A percentile compares a stretch with the other conserved stretches of the same genome.
Conservation (phyloP, 192 early-diverging fungal species). For the Coemansia sp. region DNA sequence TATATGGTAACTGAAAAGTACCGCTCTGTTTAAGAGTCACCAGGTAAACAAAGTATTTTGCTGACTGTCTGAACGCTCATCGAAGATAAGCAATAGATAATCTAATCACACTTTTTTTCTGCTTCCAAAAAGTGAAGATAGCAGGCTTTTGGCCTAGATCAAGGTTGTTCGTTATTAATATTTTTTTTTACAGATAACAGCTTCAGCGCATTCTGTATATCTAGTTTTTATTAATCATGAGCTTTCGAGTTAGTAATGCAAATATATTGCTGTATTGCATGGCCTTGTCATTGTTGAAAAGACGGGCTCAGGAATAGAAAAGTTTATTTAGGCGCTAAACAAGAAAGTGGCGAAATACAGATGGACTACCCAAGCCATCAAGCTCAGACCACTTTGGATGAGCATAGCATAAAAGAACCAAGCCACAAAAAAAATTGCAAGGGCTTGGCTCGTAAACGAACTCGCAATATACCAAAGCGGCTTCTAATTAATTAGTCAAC, state of each 20-base stretch:
- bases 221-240: background rate
- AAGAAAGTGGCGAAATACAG: background rate
- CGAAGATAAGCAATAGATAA: background rate
- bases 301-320: background rate
- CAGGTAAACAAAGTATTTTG: background rate
- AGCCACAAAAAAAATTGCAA: background rate
- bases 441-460: background rate
- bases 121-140: background rate
- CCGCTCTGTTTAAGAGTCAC: background rate
- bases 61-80: background rate
- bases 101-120: background rate
- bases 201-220: background rate
- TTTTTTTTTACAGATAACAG: background rate
- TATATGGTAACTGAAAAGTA: background rate
- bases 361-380: background rate
- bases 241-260: background rate
- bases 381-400: background rate
- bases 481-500: conserved; percentile 8
- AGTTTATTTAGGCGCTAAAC: background rate
- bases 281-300: background rate
- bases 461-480: conserved; percentile 5
- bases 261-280: background rate
- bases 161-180: background rate
- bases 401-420: background rate
- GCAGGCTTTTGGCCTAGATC: background rate